Evolutionary conservation across 106 monocot genomes (phyloP).

Genomic region (Agapanthus africanus): DNA sequence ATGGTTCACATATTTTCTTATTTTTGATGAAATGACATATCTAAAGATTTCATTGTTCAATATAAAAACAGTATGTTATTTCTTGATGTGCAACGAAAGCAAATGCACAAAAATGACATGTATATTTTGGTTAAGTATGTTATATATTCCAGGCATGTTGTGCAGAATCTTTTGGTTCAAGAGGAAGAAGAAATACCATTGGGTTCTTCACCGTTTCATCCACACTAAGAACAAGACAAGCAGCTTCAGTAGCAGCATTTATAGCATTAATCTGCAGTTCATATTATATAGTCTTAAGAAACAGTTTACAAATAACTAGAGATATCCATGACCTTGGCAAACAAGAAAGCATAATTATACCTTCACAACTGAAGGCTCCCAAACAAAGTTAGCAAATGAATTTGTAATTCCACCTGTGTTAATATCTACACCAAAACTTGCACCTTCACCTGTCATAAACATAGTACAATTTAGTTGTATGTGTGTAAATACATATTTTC

Average conservation of each 20-base stretch:
- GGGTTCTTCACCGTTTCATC: constrained; percentile 98
- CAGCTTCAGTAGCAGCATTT: constrained; percentile 97
- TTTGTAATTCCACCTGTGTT: constrained; percentile 89
- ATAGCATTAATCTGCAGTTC: constrained; percentile 82
- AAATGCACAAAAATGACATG: background rate
- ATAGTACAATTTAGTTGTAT: background rate
- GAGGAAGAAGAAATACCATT: constrained; percentile 48
- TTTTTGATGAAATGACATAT: no score
- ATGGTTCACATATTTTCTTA: no score
- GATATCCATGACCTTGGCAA: background rate
- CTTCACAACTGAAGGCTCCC: constrained; percentile 97
- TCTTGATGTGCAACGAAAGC: background rate
- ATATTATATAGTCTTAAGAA: background rate
- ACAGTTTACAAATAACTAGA: no score
- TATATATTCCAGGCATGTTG: background rate
- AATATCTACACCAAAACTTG: constrained; percentile 84
- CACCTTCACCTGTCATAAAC: constrained; percentile 63
- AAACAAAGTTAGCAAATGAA: constrained; percentile 94
- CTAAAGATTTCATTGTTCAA: no score
- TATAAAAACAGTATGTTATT: no score
- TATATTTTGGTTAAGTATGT: background rate
- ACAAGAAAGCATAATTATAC: constrained; percentile 17
- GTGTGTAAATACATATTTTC: background rate
- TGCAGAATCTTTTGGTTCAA: background rate
- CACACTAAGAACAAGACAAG: constrained; percentile 88